Conservation (phyloP, 176 grass and related monocot genomes). For the Triticum turgidum region DNA sequence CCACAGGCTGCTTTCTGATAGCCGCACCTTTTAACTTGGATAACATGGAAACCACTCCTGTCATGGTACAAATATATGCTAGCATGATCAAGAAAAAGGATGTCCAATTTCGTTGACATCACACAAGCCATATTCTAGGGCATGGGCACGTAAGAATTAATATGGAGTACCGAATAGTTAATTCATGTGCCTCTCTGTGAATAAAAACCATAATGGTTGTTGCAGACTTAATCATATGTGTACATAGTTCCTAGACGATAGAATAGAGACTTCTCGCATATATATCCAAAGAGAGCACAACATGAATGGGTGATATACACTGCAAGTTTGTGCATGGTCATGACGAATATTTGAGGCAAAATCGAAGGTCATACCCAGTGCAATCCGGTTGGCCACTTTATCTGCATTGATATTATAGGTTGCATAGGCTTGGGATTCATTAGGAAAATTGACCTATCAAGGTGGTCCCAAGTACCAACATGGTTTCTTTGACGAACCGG, state of each 20-base stretch:
- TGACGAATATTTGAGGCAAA: background rate
- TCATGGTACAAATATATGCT: no score
- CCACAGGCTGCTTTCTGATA: no score
- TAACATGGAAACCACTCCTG: no score
- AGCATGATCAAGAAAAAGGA: no score
- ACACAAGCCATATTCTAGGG: background rate
- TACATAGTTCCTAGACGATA: background rate
- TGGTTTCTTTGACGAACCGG: no score
- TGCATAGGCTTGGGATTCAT: background rate
- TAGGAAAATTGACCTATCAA: background rate
- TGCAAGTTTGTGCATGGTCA: background rate
- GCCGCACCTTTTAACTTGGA: no score
- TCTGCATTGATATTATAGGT: background rate
- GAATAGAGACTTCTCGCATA: background rate
- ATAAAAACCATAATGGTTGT: background rate
- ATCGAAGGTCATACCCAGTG: background rate
- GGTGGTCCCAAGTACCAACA: no score
- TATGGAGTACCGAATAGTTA: background rate
- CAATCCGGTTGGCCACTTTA: background rate
- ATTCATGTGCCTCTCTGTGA: background rate
- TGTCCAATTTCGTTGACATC: no score
- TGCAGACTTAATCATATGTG: background rate
- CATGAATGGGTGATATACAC: background rate
- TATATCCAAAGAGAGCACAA: background rate
- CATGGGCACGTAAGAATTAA: background rate